Evolutionary conservation across 352 stramenopile genomes (phyloP), one percentile per base, ranked within the genome.

Genomic region (Thraustochytrium aureum): DNA sequence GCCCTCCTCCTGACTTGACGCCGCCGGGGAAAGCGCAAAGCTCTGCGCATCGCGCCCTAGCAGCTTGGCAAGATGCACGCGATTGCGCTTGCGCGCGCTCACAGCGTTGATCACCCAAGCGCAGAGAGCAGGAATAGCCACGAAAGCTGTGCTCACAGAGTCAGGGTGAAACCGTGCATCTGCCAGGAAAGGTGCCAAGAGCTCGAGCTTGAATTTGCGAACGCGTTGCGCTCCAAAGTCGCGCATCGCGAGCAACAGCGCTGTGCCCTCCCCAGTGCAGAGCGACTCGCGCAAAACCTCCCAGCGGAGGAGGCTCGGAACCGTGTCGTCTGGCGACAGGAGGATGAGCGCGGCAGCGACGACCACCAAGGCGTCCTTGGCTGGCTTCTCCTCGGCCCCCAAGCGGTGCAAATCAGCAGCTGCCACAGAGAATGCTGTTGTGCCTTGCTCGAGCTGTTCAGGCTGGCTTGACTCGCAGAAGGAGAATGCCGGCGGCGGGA

Each of bases 41-140:
- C n/a, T n/a, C n/a, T n/a, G n/a, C n/a, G n/a, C n/a, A n/a, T n/a
- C n/a, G n/a, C n/a, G n/a, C n/a, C n/a, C n/a, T n/a, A n/a, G n/a
- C n/a, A n/a, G n/a, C n/a, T n/a, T n/a, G n/a, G n/a, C n/a, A n/a
- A n/a, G n/a, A n/a, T n/a, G n/a, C n/a, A 30, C 42, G n/a, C 64
- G 42, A 2, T 43, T 64, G 32, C 41, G 22, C 30, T 45, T 20
- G 26, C 22, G 41, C n/a, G 37, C 69, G 22, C 30, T 67, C 4
- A 72, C 47, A 3, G 54, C n/a, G 54, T 79, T 79, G 50, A 74
- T 79, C 4, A 79, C 37, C 69, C 47, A 72, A 5, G 69, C 50
- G 7, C 69, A 79, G 17, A 79, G 69, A 20, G 69, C 69, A 14
- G 52, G 47, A 14, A 79, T 14, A 37, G 69, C 39, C 39, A 45